Base-by-base conservation (phyloP, 2,329 filamentous ascomycete genomes). In the Claviceps sp. region DNA sequence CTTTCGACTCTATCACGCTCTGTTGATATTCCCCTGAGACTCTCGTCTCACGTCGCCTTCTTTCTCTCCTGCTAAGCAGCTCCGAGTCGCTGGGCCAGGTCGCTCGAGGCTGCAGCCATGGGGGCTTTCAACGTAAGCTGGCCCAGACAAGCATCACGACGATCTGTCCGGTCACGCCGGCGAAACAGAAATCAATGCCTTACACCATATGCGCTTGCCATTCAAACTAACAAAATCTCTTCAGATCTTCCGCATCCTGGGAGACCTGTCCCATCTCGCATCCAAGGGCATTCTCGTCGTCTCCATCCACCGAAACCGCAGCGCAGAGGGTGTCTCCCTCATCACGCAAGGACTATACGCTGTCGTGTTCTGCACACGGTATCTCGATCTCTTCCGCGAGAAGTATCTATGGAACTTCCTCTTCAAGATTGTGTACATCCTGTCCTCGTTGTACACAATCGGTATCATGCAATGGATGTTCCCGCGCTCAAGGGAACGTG, bases 201-300 rank as follows among this genome's bases (percentile, higher is more conserved):
- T 1, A 34, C 9, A 11, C 29, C 9, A 34, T 34, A 34, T 34
- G 9, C 9, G 29, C 40, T 47, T 17, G 36, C 13, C 22, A 5
- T n/a, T 5, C 2, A 16, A 17, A 22, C 26, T 56, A 26, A 54
- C 13, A 26, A 40, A 7, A n/a, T 44, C 17, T 40, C 47, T 17
- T 40, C 47, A 81, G 78, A 57, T 78, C 60, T 80, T 95, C 69
- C 86, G 88, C 62, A 78, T 94, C 62, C 67, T 88, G 61, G 91
- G 80, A 64, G 91, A 97, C 66, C 68, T 91, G 60, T 88, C 86
- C 61, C 91, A 97, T 66, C 80, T 88, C 45, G 74, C 82, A 47
- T 93, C 89, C 52, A 96, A 95, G 77, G 81, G 83, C 66, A 93
- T 96, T 64, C 77, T 96, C 60, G 88, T 96, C 70, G 86, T 83